Percentiles rank a stretch among this genome's conserved stretches.
phyloP scores from a whole-genome alignment of 1,284 basidiomycete species.

The Boletus semigastroideus region DNA sequence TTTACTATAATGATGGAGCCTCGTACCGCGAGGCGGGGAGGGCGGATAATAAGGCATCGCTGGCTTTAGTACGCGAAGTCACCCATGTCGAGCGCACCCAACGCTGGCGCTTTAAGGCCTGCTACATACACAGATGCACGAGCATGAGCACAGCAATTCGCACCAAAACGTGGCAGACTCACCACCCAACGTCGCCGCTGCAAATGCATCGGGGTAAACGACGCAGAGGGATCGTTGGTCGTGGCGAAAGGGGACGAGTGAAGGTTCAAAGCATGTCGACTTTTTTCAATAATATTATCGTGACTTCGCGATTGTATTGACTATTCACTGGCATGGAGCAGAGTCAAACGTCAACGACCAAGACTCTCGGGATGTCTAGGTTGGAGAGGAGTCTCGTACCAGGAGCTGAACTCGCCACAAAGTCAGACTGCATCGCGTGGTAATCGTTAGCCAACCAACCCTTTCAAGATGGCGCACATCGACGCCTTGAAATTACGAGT shows the following conservation, averaged over 20 bases:
- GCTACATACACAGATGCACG: constrained; percentile 42
- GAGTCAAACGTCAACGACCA: too few species aligned
- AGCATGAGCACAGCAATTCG: neutral
- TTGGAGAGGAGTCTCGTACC: too few species aligned
- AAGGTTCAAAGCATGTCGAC: too few species aligned
- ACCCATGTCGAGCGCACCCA: constrained; percentile 33
- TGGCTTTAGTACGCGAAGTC: constrained; percentile 44
- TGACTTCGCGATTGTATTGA: too few species aligned
- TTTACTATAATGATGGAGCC: constrained; percentile 53
- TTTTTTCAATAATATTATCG: too few species aligned
- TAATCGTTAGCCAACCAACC: too few species aligned
- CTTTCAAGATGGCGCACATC: too few species aligned
- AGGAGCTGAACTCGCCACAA: too few species aligned
- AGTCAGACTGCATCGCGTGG: too few species aligned
- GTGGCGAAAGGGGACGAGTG: constrained; percentile 27
- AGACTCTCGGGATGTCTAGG: too few species aligned
- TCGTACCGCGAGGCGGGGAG: constrained; percentile 54
- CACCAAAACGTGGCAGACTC: constrained; percentile 24
- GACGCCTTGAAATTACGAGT: too few species aligned
- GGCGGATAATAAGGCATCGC: constrained; percentile 58
- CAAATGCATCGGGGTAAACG: constrained; percentile 46
- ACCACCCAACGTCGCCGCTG: constrained; percentile 62
- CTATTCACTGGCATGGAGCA: too few species aligned
- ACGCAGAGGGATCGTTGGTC: constrained; percentile 59
- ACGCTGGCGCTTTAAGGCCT: constrained; percentile 49